Evolutionary conservation across 345 rosid genomes (phyloP), one percentile per base, ranked within the genome.

Genomic region (Gossypium longicalyx): DNA sequence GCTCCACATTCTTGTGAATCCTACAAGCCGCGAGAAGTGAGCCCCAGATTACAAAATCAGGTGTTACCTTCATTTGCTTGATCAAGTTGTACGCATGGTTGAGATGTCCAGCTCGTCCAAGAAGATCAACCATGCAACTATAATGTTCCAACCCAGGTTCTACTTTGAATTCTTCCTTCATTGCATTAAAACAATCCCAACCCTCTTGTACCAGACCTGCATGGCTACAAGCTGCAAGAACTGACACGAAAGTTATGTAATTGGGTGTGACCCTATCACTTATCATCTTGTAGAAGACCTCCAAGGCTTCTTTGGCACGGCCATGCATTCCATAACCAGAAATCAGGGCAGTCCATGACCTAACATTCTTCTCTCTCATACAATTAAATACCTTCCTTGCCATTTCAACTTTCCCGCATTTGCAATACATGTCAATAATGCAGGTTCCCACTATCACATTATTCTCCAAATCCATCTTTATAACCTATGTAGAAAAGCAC

Each of bases 251-350:
- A 56, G 98, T 92, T 75, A 94, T 81, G 76, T 89, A 84, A 74
- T 94, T 92, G 58, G 97, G 98, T 81, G 77, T 82, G 57, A 88
- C 88, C 77, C 86, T 87, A 61, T 82, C 77, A 44, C 76, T 67
- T 57, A 89, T 78, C 98, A 94, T 94, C 38, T 83, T 41, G 66
- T 87, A 83, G 80, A 92, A 89, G 59, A 94, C 77, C 71, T 89
- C 89, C 76, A 92, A 72, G 47, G 93, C 97, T 86, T 89, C 92
- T 73, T 75, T 85, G 62, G 90, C 92, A 38, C 71, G 78, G 22
- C 97, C 94, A 78, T 94, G 90, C 97, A 89, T 90, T 67, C 97
- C 97, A 72, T 89, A 94, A 58, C 97, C 97, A 67, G 92, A 82
- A 63, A 94, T 76, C 89, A 94, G 86, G 19, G 97, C 94, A 0